Evolutionary conservation across 176 grass and related monocot genomes (phyloP).

Genomic region (Leersia perrieri): DNA sequence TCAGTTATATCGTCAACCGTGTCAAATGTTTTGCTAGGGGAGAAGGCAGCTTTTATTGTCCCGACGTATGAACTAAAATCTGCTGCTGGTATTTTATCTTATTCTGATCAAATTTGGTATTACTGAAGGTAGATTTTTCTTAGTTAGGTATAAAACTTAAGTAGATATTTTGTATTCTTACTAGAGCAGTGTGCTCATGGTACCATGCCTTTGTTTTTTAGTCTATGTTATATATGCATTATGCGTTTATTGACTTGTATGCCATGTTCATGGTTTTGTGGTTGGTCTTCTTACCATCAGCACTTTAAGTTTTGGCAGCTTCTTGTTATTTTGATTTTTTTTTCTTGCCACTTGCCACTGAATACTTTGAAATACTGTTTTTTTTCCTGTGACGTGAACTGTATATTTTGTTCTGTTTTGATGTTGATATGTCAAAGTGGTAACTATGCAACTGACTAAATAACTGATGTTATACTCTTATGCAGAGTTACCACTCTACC

Average conservation of each 20-base stretch:
- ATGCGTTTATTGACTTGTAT: not conserved
- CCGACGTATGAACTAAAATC: constrained; percentile 99
- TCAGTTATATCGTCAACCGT: constrained; percentile 99
- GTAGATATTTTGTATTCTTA: constrained; percentile 2
- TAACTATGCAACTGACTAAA: constrained; percentile 27
- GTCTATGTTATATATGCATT: not conserved
- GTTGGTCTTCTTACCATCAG: not conserved
- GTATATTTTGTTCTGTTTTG: not conserved
- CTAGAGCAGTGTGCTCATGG: not conserved
- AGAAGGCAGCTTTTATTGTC: constrained; percentile 95
- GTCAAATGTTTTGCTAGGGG: constrained; percentile 87
- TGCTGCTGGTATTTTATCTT: constrained; percentile 95
- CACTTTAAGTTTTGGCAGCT: not conserved
- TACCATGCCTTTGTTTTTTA: not conserved
- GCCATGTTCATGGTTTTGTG: constrained; percentile 1
- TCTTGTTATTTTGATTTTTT: not conserved
- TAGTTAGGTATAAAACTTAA: constrained; percentile 18
- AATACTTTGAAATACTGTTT: not conserved
- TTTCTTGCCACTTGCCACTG: not conserved
- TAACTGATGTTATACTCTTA: constrained; percentile 32
- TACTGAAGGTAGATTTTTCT: constrained; percentile 38
- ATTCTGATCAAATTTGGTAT: constrained; percentile 66
- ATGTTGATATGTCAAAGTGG: not conserved
- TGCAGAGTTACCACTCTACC: constrained; percentile 92
- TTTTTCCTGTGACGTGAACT: not conserved